Evolutionary conservation across 2,329 filamentous ascomycete species (phyloP).

Genomic region (Dactylonectria macrodidyma): DNA sequence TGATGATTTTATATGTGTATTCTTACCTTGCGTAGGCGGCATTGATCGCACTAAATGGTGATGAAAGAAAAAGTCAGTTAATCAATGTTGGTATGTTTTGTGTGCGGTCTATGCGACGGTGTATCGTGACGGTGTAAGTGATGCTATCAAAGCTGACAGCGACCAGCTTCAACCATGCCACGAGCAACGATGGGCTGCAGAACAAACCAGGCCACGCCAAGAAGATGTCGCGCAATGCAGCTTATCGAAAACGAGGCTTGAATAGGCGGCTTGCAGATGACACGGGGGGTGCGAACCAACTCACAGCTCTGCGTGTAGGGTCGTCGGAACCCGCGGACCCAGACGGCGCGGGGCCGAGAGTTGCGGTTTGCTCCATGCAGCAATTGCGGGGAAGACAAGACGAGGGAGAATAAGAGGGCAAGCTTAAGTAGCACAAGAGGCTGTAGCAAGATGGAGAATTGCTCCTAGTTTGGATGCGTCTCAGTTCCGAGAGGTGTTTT

Average conservation of each 20-base stretch:
- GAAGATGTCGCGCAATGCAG: background rate
- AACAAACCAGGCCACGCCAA: background rate
- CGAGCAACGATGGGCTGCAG: background rate
- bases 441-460: background rate
- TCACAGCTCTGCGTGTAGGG: slow-evolving; percentile 54
- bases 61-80: background rate
- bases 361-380: slow-evolving; percentile 39
- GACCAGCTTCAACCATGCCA: background rate
- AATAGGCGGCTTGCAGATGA: slow-evolving; percentile 14
- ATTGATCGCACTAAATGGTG: slow-evolving; percentile 60
- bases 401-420: background rate
- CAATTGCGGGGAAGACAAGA: slow-evolving; percentile 1
- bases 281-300: slow-evolving; percentile 37
- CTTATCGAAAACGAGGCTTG: background rate
- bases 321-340: slow-evolving; percentile 56
- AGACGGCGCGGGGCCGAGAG: slow-evolving; percentile 27
- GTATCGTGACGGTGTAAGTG: slow-evolving; percentile 15
- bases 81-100: background rate
- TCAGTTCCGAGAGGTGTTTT: background rate
- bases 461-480: background rate
- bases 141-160: background rate
- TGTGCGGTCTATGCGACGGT: background rate
- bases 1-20: slow-evolving; percentile 3
- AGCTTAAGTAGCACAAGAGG: background rate
- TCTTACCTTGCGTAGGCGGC: slow-evolving; percentile 59